Evolutionary conservation across 2,329 filamentous ascomycete species (phyloP), one percentile per base, ranked within the genome.

Genomic region (Pseudocercospora crystallina): DNA sequence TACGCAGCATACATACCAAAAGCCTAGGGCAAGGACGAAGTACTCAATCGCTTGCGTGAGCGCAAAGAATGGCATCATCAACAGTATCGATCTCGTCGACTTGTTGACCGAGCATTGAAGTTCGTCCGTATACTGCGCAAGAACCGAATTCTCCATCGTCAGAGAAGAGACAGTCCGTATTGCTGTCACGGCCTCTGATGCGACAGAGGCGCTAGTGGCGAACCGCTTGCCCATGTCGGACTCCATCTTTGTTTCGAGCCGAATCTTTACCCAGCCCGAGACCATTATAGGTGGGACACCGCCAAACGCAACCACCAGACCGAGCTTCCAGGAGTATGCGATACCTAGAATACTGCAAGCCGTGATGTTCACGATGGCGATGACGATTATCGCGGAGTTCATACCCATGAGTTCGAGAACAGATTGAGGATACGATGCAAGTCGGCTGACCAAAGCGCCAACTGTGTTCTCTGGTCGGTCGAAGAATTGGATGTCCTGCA

Each of bases 401-500:
- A 75, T 8, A 73, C 71, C 4, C 73, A 74, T 5, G 71, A 74
- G 2, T 75, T 4, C 71, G 5, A 95, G 80, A 62, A 91, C 75
- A 65, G 38, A 72, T 66, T 13, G 69, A 64, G 30, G 71, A 69
- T 76, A 73, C 49, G 70, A 72, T 50, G 69, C 71, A 29, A 76
- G 61, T 53, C 67, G 71, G 4, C 70, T 68, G 57, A 75, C 69
- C 7, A 76, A 61, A 0, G 68, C 65, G 13, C 73, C 70, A 11
- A 72, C 65, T 7, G 69, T 71, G 38, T 72, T 71, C 2, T 68
- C 69, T 8, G 72, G 68, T 42, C 77, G 79, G 68, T 96, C 91
- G 46, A 95, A 96, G 69, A 90, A 96, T 30, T 83, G 76, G 51
- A 96, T 90, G 56, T 96, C 92, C 70, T 96, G 90, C 53, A 39